These are phyloP conservation scores for Phylloporus sp. DNA, from an alignment of 768 basidiomycete species.

Conservation along the genomic window DNA sequence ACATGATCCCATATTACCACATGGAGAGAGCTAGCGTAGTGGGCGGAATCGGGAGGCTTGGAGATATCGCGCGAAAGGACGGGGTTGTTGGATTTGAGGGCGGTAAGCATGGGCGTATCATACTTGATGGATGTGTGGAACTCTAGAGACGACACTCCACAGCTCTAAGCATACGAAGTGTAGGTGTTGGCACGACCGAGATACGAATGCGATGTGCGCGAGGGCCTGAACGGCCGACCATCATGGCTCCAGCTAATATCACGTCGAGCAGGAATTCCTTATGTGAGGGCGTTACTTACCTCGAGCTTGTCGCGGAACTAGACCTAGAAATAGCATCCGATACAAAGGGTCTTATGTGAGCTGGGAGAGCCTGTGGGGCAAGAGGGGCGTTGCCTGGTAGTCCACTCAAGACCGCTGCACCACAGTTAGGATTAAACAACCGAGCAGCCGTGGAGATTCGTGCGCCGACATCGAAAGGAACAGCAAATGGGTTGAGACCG, in stretches of 20 bases:
- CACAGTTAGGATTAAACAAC: slow-evolving; percentile 4
- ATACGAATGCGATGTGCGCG: slow-evolving; percentile 10
- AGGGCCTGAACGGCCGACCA: slow-evolving; percentile 15
- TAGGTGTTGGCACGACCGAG: slow-evolving; percentile 17
- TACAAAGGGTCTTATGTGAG: slow-evolving; percentile 12
- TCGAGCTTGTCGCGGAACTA: slow-evolving; percentile 33
- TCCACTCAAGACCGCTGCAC: slow-evolving; percentile 9
- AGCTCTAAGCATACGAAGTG: slow-evolving; percentile 19
- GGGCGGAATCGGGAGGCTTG: slow-evolving; percentile 3
- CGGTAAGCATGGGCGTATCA: slow-evolving; percentile 20
- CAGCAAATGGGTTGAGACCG: slow-evolving; percentile 32
- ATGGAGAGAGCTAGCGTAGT: slow-evolving; percentile 14
- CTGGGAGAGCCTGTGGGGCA: slow-evolving; percentile 23
- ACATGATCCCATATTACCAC: slow-evolving; percentile 29
- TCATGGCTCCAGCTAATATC: slow-evolving; percentile 30
- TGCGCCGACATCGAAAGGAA: slow-evolving; percentile 26
- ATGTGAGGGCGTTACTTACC: slow-evolving; percentile 17
- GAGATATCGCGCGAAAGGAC: slow-evolving; percentile 19
- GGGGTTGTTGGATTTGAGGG: slow-evolving; percentile 1
- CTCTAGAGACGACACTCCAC: background rate
- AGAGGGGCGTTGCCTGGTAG: slow-evolving; percentile 21
- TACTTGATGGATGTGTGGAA: slow-evolving; percentile 7
- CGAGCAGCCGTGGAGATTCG: slow-evolving; percentile 4
- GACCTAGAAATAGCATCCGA: slow-evolving; percentile 29
- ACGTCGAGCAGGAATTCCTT: slow-evolving; percentile 1